Base-by-base conservation (phyloP, 768 basidiomycete genomes). In the Mycena vitilis region DNA sequence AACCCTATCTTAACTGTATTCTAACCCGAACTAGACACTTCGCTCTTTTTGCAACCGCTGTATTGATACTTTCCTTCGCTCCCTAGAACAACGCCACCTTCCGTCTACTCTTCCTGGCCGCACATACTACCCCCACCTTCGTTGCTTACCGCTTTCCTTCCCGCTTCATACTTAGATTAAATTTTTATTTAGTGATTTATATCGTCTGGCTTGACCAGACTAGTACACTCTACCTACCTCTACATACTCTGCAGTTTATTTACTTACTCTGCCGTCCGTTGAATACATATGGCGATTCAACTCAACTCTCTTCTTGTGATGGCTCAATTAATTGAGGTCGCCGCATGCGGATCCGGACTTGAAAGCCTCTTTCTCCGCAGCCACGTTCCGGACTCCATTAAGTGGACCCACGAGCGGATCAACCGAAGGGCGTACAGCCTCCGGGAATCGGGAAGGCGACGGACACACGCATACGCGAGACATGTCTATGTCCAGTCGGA, bases 121-220 rank as follows among this genome's bases (percentile, higher is more conserved):
- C 52, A 63, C 52, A 59, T 64, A 69, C 52, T 69, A 69, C 15
- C 67, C 30, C 48, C 67, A 69, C 67, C 38, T 69, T 69, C 67
- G 49, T 69, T 69, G 38, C 10, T 12, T 37, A 1, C 49, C 18
- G 38, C 10, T 12, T 37, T 0, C 49, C 18, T 20, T 44, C 45
- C 54, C 18, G 42, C 56, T 65, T 49, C 48, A 30, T 30, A 30
- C 30, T 30, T 61, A 60, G 68, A 69, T 18, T 69, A 61, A 42
- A 69, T 38, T 57, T 58, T 59, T 69, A 65, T 64, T 69, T 60
- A 64, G 58, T 65, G 47, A 65, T 48, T 68, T 63, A 68, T 53
- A 53, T 56, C 45, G 59, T 60, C 48, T 53, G 18, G 20, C 51
- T 58, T 56, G 34, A 15, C 56, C 45, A 49, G 38, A 53, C 44